Conservation (phyloP, 164 flowering plant genomes). For the Cinnamomum micranthum region DNA sequence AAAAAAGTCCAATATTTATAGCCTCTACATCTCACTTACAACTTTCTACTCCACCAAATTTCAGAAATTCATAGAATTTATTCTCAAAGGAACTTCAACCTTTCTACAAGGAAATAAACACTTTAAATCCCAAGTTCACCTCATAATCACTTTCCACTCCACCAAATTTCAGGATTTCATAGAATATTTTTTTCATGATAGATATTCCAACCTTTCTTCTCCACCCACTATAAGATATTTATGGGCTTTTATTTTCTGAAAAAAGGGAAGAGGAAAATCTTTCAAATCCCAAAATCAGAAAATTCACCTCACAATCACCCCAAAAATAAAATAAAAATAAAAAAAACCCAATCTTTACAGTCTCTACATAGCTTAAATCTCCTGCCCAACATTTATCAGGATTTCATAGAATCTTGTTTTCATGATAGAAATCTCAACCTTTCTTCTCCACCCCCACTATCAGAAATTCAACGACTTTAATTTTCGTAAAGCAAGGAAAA, state of each 20-base stretch:
- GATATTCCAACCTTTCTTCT: no score
- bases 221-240: not conserved
- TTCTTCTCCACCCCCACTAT: not conserved
- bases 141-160: not conserved
- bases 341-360: no score
- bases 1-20: not conserved
- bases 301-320: not conserved
- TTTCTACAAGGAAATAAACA: no score
- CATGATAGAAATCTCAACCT: no score
- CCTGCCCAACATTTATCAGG: no score
- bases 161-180: not conserved
- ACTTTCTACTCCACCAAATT: not conserved
- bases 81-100: not conserved
- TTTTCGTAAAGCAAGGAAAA: not conserved
- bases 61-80: not conserved
- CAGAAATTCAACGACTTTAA: not conserved
- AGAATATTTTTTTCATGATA: not conserved
- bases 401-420: not conserved
- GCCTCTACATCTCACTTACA: not conserved
- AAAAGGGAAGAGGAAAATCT: not conserved
- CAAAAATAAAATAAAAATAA: no score
- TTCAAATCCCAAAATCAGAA: not conserved
- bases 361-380: no score
- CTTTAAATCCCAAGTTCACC: not conserved
- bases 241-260: not conserved